Percentiles rank a stretch among this genome's conserved stretches.
Conservation (phyloP, 345 rosid genomes). For the Carallia pectinifolia region DNA sequence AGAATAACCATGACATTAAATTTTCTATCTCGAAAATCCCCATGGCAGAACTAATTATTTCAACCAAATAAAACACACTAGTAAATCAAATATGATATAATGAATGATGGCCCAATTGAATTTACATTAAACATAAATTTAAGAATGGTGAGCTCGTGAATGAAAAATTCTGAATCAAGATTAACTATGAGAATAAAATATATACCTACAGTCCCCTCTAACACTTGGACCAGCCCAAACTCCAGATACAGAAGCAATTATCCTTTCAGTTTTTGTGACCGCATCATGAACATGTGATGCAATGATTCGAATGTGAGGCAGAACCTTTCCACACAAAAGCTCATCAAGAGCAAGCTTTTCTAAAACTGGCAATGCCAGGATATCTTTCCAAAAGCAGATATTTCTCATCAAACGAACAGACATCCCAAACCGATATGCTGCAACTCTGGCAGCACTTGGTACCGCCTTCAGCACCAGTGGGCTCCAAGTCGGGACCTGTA, state of each 20-base stretch:
- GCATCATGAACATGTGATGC: slow-evolving; percentile 80
- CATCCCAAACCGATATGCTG: slow-evolving; percentile 85
- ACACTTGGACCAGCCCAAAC: slow-evolving; percentile 75
- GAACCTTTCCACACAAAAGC: slow-evolving; percentile 70
- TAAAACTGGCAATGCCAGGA: slow-evolving; percentile 68
- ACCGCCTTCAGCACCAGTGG: slow-evolving; percentile 78
- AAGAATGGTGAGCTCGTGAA: background rate
- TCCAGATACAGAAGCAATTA: slow-evolving; percentile 70
- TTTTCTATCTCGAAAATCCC: too few species aligned
- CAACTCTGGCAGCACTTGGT: slow-evolving; percentile 73
- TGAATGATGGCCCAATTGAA: background rate
- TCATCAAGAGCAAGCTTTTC: slow-evolving; percentile 85
- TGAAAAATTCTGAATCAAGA: background rate
- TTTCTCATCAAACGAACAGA: slow-evolving; percentile 84
- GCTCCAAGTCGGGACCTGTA: slow-evolving; percentile 87
- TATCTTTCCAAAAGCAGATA: slow-evolving; percentile 88
- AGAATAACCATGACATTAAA: too few species aligned
- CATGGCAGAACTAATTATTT: too few species aligned
- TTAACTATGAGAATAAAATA: background rate
- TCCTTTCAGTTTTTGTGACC: slow-evolving; percentile 73
- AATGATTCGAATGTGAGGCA: slow-evolving; percentile 82
- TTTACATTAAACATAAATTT: background rate
- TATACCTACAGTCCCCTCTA: slow-evolving; percentile 56
- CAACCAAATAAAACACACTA: too few species aligned
- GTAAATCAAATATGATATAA: background rate